Evolutionary conservation across 305 asterid genomes (phyloP).

Genomic region (Caryopteris hybrid): DNA sequence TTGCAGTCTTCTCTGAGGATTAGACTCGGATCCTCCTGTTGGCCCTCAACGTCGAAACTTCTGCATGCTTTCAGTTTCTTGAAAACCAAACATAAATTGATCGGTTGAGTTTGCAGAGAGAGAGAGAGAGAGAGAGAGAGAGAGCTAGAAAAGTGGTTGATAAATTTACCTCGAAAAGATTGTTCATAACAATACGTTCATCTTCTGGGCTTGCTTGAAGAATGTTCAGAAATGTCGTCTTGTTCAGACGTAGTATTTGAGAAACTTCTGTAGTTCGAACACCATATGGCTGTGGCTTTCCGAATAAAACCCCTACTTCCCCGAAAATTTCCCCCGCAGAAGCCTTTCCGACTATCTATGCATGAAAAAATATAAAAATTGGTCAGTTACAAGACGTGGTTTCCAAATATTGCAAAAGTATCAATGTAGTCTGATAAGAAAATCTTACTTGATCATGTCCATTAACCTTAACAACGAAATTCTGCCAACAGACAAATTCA

Average conservation of each 20-base stretch:
- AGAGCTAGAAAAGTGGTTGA: neutral
- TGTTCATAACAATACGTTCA: conserved; percentile 54
- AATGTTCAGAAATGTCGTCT: conserved; percentile 39
- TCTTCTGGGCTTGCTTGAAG: conserved; percentile 55
- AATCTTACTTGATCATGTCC: conserved; percentile 65
- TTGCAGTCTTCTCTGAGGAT: conserved; percentile 20
- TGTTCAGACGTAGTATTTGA: conserved; percentile 59
- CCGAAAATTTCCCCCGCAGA: conserved; percentile 69
- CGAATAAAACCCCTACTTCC: conserved; percentile 64
- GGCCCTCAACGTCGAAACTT: conserved; percentile 38
- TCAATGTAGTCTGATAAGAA: neutral
- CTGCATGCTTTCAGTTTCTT: conserved; percentile 54
- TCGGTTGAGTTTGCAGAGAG: conserved; percentile 12
- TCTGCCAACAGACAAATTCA: conserved; percentile 38
- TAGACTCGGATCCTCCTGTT: conserved; percentile 37
- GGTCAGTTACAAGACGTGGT: neutral
- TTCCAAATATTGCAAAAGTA: neutral
- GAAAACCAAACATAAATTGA: neutral
- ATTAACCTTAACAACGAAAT: conserved; percentile 37
- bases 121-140: neutral
- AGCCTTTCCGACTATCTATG: conserved; percentile 62
- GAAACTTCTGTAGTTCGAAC: conserved; percentile 69
- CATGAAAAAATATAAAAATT: neutral
- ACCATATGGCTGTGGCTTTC: conserved; percentile 63
- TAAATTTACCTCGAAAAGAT: conserved; percentile 58